Evolutionary conservation across 768 basidiomycete genomes (phyloP).

Genomic region (Trametes elegans): DNA sequence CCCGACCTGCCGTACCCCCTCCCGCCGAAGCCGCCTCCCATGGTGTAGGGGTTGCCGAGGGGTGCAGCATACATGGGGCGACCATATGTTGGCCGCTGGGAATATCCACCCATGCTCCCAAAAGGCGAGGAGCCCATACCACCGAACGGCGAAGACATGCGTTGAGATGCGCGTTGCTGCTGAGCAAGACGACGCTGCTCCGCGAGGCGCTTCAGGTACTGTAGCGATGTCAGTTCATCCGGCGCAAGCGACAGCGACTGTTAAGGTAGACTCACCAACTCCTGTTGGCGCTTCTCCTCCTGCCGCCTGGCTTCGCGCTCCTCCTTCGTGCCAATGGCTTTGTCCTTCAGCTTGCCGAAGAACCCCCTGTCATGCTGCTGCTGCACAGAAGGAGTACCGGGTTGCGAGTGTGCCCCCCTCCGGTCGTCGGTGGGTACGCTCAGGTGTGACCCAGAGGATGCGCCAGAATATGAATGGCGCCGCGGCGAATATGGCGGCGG

Average conservation of each 20-base stretch:
- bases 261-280: constrained; percentile 17
- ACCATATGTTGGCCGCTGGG: not conserved
- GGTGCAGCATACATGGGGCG: constrained; percentile 29
- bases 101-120: not conserved
- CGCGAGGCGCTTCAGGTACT: constrained; percentile 21
- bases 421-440: constrained; percentile 9
- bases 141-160: constrained; percentile 8
- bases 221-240: not conserved
- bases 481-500: constrained; percentile 27
- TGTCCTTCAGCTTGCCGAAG: constrained; percentile 62
- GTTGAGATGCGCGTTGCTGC: constrained; percentile 21
- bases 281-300: constrained; percentile 27
- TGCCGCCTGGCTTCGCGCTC: constrained; percentile 48
- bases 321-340: constrained; percentile 60
- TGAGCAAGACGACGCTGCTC: constrained; percentile 18
- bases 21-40: constrained; percentile 1
- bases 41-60: constrained; percentile 3
- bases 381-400: constrained; percentile 14
- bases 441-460: constrained; percentile 7
- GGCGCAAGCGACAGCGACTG: not conserved
- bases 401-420: constrained; percentile 14
- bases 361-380: constrained; percentile 46
- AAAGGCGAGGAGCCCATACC: constrained; percentile 3
- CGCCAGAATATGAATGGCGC: constrained; percentile 29
- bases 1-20: constrained; percentile 1